Conservation (phyloP, 305 asterid species). For the Salvia sclarea region DNA sequence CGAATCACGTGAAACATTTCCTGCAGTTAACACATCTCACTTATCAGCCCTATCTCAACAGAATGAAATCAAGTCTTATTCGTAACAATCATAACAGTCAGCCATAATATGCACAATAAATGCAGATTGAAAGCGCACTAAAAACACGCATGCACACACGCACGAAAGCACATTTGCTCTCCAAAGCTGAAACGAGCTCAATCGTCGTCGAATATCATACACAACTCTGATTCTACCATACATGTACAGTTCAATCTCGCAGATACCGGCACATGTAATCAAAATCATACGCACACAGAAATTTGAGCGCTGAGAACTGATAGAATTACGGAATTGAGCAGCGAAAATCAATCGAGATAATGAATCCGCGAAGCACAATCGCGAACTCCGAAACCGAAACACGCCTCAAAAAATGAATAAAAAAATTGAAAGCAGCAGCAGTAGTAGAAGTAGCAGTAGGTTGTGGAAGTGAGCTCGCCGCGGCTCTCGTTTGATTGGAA, state of each 20-base stretch:
- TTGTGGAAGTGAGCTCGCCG: conserved; percentile 31
- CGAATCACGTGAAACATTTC: conserved; percentile 27
- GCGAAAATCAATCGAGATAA: conserved; percentile 6
- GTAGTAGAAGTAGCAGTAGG: conserved; percentile 19
- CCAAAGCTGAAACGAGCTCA: neutral
- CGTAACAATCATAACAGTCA: too few species aligned
- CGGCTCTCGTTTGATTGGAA: conserved; percentile 21
- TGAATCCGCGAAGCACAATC: conserved; percentile 11
- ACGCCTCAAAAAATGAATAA: conserved; percentile 1
- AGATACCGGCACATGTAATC: neutral
- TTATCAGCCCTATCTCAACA: conserved; percentile 19
- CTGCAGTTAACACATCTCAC: conserved; percentile 37
- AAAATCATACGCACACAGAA: conserved; percentile 13
- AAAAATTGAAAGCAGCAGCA: too few species aligned
- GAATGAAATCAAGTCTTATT: conserved; percentile 18
- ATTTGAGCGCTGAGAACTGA: neutral
- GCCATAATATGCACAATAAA: conserved; percentile 27
- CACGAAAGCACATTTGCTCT: neutral
- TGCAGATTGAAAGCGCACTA: conserved; percentile 27
- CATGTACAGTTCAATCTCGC: neutral
- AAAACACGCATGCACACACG: conserved; percentile 10
- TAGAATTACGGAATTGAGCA: neutral
- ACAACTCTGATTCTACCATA: neutral
- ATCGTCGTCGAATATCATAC: neutral
- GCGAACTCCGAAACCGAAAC: conserved; percentile 20